Base-by-base conservation (phyloP, 768 basidiomycete genomes). In the Lactifluus hygrophoroides region DNA sequence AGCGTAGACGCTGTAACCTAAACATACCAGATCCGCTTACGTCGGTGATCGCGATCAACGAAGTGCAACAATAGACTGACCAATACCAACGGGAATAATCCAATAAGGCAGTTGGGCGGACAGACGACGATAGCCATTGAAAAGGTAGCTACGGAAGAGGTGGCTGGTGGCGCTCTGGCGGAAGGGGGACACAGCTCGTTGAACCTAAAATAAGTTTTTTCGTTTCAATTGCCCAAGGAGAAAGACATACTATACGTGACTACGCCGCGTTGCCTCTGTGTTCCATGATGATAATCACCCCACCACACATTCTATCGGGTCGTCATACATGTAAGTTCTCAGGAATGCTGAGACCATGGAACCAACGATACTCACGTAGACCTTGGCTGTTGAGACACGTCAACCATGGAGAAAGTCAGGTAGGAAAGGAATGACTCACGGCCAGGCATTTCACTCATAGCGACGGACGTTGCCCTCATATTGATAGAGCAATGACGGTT, bases 51-150 rank as follows among this genome's bases (percentile, higher is more conserved):
- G 23, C 19, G 48, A 46, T 43, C n/a, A 27, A 27, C 27, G 37
- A 30, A 38, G 30, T 10, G 30, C 16, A 43, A 14, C n/a, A 27
- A 45, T 11, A 13, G 30, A 78, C 88, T 66, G 43, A 93, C 92
- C 90, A 52, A 82, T 67, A 50, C 76, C 81, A 61, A 91, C 77
- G 13, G 92, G 91, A 56, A 90, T 69, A 47, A 80, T 73, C 71
- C 86, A 88, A 73, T 91, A 92, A 43, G 90, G 75, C 34, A 81
- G 73, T 68, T 92, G 88, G 48, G 77, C 76, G 43, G 82, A 79
- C 51, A 90, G 68, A 60, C 92, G 82, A 56, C 77, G 78, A 76
- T 83, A 86, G 42, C 89, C 91, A 71, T 90, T 90, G 79, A 91
- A 88, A 63, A 91, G 69, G 76, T 88, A 94, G 60, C 73, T 81